These are phyloP conservation scores for Diaporthe citri DNA, from an alignment of 2,329 filamentous ascomycete genomes.

Conservation along the genomic window DNA sequence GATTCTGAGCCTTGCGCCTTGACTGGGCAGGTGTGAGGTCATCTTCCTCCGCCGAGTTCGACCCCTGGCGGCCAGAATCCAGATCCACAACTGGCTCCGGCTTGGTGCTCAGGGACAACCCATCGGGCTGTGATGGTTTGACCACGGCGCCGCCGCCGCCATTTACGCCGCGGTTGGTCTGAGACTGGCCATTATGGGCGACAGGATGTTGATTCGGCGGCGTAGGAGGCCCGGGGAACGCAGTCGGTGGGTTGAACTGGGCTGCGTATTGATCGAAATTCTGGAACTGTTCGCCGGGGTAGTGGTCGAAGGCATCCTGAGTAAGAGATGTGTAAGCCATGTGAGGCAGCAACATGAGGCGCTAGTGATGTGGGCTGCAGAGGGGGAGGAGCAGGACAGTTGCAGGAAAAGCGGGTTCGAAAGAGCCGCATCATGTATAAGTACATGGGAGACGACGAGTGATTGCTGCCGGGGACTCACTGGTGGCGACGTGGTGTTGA, in stretches of 20 bases:
- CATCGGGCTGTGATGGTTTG: constrained; percentile 47
- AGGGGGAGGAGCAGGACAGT: constrained; percentile 42
- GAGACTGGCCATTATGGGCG: constrained; percentile 45
- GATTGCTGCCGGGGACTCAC: constrained; percentile 55
- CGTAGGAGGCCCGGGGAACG: constrained; percentile 63
- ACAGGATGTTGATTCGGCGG: constrained; percentile 58
- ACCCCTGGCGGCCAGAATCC: constrained; percentile 54
- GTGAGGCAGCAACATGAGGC: constrained; percentile 42
- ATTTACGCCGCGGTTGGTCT: constrained; percentile 44
- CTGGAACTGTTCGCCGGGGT: constrained; percentile 62
- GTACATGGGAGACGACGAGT: constrained; percentile 21
- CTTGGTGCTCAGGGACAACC: constrained; percentile 52
- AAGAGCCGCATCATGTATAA: constrained; percentile 33
- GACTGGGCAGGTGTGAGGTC: constrained; percentile 69
- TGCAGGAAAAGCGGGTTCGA: constrained; percentile 34
- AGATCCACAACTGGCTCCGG: constrained; percentile 52
- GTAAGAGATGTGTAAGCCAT: constrained; percentile 51
- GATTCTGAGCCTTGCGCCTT: constrained; percentile 71
- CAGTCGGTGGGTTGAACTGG: constrained; percentile 56
- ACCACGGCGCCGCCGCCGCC: constrained; percentile 41
- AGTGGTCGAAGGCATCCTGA: constrained; percentile 65
- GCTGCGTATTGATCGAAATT: constrained; percentile 59
- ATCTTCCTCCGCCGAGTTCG: constrained; percentile 69
- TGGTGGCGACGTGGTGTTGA: constrained; percentile 66
- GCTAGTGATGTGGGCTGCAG: constrained; percentile 44